Conservation (phyloP, 2,329 filamentous ascomycete species). For the Tolypocladium album region DNA sequence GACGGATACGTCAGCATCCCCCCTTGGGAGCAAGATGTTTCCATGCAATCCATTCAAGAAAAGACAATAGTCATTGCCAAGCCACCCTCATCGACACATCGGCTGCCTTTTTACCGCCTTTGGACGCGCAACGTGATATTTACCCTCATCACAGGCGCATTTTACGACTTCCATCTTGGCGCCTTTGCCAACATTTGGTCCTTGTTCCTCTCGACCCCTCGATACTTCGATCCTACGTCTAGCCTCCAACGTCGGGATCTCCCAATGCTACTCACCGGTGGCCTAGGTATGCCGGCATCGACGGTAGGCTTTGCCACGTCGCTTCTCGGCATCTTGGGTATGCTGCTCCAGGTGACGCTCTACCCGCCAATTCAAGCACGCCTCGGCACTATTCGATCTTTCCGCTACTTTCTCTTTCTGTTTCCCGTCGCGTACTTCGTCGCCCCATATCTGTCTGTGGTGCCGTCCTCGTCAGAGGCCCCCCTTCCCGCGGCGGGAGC, state of each 20-base stretch:
- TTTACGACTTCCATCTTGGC: conserved; percentile 62
- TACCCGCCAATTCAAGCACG: conserved; percentile 60
- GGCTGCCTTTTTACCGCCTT: conserved; percentile 41
- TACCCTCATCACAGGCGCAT: conserved; percentile 52
- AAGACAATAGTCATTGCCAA: not conserved
- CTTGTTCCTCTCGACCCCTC: conserved; percentile 64
- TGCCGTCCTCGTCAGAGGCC: conserved; percentile 42
- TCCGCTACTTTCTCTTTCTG: conserved; percentile 55
- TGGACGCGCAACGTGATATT: conserved; percentile 44
- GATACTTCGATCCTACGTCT: conserved; percentile 31
- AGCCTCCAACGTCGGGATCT: conserved; percentile 22
- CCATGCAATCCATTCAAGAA: not conserved
- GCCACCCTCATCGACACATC: conserved; percentile 17
- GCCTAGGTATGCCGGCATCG: conserved; percentile 59
- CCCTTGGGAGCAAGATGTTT: conserved; percentile 34
- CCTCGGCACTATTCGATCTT: conserved; percentile 58
- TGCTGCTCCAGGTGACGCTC: conserved; percentile 46
- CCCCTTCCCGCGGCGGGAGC: conserved; percentile 40
- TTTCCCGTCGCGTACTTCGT: conserved; percentile 62
- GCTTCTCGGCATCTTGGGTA: conserved; percentile 65
- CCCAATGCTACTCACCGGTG: conserved; percentile 59
- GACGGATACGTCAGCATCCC: conserved; percentile 7
- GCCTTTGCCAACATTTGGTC: conserved; percentile 70
- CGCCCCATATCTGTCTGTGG: conserved; percentile 59
- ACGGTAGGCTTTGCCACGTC: conserved; percentile 70